Evolutionary conservation across 1,139 yeast genomes (phyloP).

Genomic region (Kodamaea sp.): DNA sequence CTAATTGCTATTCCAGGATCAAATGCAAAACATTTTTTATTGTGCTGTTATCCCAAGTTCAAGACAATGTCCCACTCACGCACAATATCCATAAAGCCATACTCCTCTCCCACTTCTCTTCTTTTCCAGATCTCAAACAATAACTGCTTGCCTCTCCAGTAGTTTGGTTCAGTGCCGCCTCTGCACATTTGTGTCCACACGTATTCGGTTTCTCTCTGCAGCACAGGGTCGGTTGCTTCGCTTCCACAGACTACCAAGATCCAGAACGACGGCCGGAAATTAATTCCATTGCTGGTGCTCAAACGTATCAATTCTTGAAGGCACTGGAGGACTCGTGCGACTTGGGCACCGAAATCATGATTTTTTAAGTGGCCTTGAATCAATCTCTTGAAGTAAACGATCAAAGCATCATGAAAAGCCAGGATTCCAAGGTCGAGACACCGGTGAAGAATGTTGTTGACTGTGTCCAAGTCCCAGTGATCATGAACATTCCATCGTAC

Average conservation of each 20-base stretch:
- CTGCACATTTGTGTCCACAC: slow-evolving; percentile 28
- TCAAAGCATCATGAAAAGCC: slow-evolving; percentile 45
- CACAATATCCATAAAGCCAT: slow-evolving; percentile 54
- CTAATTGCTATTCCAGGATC: too few species aligned
- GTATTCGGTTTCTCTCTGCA: slow-evolving; percentile 29
- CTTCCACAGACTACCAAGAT: slow-evolving; percentile 50
- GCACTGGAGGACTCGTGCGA: slow-evolving; percentile 14
- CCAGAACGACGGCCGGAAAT: slow-evolving; percentile 48
- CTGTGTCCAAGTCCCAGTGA: slow-evolving; percentile 39
- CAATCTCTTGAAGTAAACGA: slow-evolving; percentile 47
- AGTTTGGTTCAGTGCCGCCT: slow-evolving; percentile 22
- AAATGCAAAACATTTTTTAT: too few species aligned
- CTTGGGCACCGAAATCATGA: slow-evolving; percentile 31
- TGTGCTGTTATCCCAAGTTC: slow-evolving; percentile 36
- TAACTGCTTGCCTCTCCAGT: slow-evolving; percentile 58
- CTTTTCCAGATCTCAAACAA: slow-evolving; percentile 55
- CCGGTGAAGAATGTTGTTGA: slow-evolving; percentile 33
- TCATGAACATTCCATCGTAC: slow-evolving; percentile 44
- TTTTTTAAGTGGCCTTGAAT: slow-evolving; percentile 39
- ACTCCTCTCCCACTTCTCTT: slow-evolving; percentile 40
- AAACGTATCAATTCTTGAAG: slow-evolving; percentile 29
- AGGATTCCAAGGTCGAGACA: slow-evolving; percentile 37
- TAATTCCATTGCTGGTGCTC: slow-evolving; percentile 9
- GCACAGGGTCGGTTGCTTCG: slow-evolving; percentile 31
- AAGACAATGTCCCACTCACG: slow-evolving; percentile 54